A percentile compares a stretch with the other conserved stretches of the same genome.
phyloP scores from a whole-genome alignment of 345 rosid genomes.

The Brassica cretica region DNA sequence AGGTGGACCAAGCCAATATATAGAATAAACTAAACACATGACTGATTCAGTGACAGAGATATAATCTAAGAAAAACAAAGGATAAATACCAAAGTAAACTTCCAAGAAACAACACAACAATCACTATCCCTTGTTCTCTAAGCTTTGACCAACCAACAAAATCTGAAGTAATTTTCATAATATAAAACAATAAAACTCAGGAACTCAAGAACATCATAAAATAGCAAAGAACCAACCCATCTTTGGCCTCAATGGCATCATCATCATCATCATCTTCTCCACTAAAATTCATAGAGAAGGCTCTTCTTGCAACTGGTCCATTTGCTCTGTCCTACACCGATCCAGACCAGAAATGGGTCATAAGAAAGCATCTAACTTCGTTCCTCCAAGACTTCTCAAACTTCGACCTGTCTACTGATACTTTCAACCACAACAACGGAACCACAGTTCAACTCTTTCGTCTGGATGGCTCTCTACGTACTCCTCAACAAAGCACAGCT shows the following conservation, averaged over 20 bases:
- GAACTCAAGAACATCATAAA: slow-evolving; percentile 28
- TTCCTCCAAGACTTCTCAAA: slow-evolving; percentile 52
- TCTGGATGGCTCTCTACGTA: slow-evolving; percentile 46
- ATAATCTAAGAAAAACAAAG: background rate
- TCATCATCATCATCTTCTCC: slow-evolving; percentile 32
- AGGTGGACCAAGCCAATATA: slow-evolving; percentile 7
- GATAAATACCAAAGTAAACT: slow-evolving; percentile 31
- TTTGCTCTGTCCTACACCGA: slow-evolving; percentile 65
- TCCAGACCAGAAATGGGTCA: slow-evolving; percentile 58
- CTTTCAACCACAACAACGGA: slow-evolving; percentile 66
- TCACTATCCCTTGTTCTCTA: slow-evolving; percentile 32
- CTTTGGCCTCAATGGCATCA: slow-evolving; percentile 20
- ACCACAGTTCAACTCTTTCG: slow-evolving; percentile 52
- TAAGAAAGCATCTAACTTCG: slow-evolving; percentile 59
- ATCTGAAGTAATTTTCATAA: slow-evolving; percentile 26
- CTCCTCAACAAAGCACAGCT: slow-evolving; percentile 24
- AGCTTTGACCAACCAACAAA: slow-evolving; percentile 27
- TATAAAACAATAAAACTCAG: slow-evolving; percentile 19
- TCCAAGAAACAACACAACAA: slow-evolving; percentile 29
- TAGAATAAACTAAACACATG: background rate
- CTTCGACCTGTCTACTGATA: slow-evolving; percentile 45
- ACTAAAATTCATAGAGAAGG: slow-evolving; percentile 58
- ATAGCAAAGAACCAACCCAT: slow-evolving; percentile 16
- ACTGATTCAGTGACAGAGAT: background rate
- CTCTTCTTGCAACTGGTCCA: slow-evolving; percentile 45